Base-by-base conservation (phyloP, 2,329 filamentous ascomycete species). In the Colletotrichum aenigma region DNA sequence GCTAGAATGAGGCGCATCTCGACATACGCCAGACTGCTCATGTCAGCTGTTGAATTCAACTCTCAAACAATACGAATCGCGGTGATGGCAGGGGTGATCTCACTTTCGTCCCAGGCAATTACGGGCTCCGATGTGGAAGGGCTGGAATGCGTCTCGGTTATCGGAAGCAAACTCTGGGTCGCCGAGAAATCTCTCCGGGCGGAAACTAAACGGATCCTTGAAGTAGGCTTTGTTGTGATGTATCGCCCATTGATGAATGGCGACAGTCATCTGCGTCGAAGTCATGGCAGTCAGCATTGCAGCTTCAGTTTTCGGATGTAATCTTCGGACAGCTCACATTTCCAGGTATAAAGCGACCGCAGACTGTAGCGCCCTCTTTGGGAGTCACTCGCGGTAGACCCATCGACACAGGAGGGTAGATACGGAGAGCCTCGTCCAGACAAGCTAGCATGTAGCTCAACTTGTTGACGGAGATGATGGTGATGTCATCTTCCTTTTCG, bases 1-100 rank as follows among this genome's bases (percentile, higher is more conserved):
- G 86, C 85, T 6, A 90, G 78, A 55, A 89, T 86, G 2, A 89
- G 79, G 7, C 88, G 83, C 85, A 90, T 88, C 78, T 90, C 88
- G 21, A 86, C 83, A 64, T 88, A 88, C 4, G 88, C 88, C 58
- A 90, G 80, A 74, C 87, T 89, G 16, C 7, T 4, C 9, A 6
- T 9, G 55, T 70, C 26, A 70, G 55, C 66, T 21, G n/a, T 6
- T 13, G 26, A 21, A 34, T 7, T 10, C 8, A 43, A 2, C 0
- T 52, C 4, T 67, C 13, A 12, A 16, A 38, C 3, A 68, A 15
- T 21, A 21, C 30, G 4, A 21, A 7, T 3, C 0, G n/a, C 1
- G 8, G 2, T 12, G 4, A 68, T 30, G 28, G 10, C 15, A 34
- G 16, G 56, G 26, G n/a, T 21, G 12, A 21, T 58, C 66, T 68